Evolutionary conservation across 352 stramenopile species (phyloP).

Genomic region (Thraustochytrium sp.): DNA sequence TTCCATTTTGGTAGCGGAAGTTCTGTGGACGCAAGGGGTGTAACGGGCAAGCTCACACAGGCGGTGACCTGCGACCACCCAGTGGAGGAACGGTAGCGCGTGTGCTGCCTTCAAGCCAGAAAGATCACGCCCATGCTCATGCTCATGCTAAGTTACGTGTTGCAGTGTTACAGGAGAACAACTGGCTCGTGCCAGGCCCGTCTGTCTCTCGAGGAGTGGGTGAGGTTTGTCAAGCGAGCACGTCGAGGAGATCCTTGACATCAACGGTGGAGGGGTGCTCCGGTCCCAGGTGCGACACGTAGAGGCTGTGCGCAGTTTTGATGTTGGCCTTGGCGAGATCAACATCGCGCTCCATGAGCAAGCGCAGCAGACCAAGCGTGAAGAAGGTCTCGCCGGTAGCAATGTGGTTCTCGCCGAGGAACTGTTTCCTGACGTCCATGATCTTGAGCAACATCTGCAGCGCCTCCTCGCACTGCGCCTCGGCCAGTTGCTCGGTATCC

Average conservation of each 20-base stretch:
- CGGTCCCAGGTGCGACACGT: constrained; percentile 50
- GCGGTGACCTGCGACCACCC: too few species aligned
- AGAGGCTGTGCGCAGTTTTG: constrained; percentile 26
- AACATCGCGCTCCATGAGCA: constrained; percentile 52
- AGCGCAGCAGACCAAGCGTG: constrained; percentile 54
- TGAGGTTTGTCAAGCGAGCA: not conserved
- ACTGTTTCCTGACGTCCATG: constrained; percentile 51
- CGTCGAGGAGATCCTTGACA: constrained; percentile 44
- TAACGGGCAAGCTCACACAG: too few species aligned
- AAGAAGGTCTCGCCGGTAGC: constrained; percentile 56
- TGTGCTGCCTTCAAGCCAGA: too few species aligned
- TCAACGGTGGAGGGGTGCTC: constrained; percentile 50
- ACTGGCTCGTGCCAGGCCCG: too few species aligned
- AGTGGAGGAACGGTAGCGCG: too few species aligned
- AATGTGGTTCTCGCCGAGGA: constrained; percentile 59
- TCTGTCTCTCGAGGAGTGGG: not conserved
- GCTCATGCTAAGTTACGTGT: too few species aligned
- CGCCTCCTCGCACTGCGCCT: constrained; percentile 55
- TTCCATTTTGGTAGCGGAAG: too few species aligned
- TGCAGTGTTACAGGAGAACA: too few species aligned
- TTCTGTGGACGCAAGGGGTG: too few species aligned
- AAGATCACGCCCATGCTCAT: too few species aligned
- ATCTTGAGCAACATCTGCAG: constrained; percentile 57
- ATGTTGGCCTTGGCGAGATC: constrained; percentile 55
- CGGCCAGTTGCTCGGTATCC: constrained; percentile 49